Evolutionary conservation across 2,329 filamentous ascomycete species (phyloP).

Genomic region (Venturia carpophila): DNA sequence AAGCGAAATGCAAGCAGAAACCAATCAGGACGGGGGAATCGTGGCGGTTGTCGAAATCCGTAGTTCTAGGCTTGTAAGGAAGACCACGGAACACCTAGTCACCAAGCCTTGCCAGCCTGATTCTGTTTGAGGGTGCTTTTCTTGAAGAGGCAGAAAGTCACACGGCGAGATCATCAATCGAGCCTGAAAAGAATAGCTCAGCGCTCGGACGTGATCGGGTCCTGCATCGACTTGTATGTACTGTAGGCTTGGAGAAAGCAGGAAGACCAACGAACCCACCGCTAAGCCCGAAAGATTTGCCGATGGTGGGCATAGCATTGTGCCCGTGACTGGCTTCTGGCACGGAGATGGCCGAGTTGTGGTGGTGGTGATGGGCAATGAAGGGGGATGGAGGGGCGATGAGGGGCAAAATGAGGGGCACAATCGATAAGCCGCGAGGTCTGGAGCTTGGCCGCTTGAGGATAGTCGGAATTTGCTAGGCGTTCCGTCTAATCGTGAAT

Average conservation of each 20-base stretch:
- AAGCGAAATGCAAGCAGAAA: background rate
- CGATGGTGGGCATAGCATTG: background rate
- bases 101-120: background rate
- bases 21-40: background rate
- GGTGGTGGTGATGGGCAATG: background rate
- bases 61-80: background rate
- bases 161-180: background rate
- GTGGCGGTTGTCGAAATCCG: background rate
- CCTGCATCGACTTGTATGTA: background rate
- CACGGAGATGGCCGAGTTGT: background rate
- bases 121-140: background rate
- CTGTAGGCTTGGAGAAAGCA: background rate
- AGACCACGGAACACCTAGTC: background rate
- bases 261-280: background rate
- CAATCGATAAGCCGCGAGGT: constrained; percentile 9
- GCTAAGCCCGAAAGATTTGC: background rate
- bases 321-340: background rate
- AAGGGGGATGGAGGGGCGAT: background rate
- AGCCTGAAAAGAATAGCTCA: no score
- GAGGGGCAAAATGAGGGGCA: background rate
- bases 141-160: background rate
- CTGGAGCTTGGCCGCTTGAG: background rate
- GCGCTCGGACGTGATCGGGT: background rate
- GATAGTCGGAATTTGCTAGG: background rate
- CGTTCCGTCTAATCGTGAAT: background rate